Conservation (phyloP, 2,329 filamentous ascomycete genomes). For the Cercospora zeae-maydis region DNA sequence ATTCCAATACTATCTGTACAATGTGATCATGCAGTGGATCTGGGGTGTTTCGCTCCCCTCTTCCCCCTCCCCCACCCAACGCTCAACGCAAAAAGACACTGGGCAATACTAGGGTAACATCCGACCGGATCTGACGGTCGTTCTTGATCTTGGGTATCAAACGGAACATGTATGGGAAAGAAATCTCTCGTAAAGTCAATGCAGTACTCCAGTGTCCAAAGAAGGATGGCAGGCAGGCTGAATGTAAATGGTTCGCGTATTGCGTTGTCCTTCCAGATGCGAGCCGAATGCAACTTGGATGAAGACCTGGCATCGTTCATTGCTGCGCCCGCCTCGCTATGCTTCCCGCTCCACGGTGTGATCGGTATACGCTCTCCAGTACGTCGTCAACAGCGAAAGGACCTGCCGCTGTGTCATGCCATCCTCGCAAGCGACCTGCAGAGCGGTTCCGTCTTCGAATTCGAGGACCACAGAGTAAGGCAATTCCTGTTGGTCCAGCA, state of each 20-base stretch:
- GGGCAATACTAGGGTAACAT: not conserved
- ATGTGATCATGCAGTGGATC: not conserved
- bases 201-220: not conserved
- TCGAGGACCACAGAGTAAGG: conserved; percentile 75
- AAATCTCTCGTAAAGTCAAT: not conserved
- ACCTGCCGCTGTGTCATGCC: conserved; percentile 51
- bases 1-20: not conserved
- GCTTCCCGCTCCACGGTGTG: not conserved
- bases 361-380: conserved; percentile 28
- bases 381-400: conserved; percentile 38
- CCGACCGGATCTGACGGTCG: not conserved
- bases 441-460: conserved; percentile 57
- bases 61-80: not conserved
- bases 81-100: not conserved
- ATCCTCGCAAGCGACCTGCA: conserved; percentile 62
- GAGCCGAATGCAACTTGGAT: not conserved
- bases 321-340: too few relatives aligned
- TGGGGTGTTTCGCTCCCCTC: not conserved
- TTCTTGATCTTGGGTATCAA: not conserved
- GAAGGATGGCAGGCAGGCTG: not conserved
- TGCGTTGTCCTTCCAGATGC: not conserved
- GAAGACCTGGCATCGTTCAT: not conserved
- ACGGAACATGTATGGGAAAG: not conserved
- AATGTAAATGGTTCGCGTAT: too few relatives aligned
- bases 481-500: conserved; percentile 87